phyloP scores from a whole-genome alignment of 495 filamentous ascomycete species.

The Xylaria acuta region DNA sequence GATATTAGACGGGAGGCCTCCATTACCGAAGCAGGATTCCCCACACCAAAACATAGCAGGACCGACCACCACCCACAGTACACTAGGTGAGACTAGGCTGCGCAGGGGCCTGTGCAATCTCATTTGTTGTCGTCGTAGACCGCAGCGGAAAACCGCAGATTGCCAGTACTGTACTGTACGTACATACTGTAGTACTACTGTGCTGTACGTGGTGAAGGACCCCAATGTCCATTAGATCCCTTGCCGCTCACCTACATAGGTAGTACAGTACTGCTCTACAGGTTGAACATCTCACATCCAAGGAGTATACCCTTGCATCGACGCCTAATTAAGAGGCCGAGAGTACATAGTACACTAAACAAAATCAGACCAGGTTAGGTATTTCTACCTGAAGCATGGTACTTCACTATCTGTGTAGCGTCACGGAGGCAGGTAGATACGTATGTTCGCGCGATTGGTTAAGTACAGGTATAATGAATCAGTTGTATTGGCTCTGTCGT shows the following conservation, averaged over 20 bases:
- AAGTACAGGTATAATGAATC: neutral
- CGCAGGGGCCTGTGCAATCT: neutral
- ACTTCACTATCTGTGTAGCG: neutral
- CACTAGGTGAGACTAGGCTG: constrained; percentile 1
- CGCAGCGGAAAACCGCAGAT: neutral
- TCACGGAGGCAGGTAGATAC: neutral
- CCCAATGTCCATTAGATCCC: neutral
- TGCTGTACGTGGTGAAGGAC: too few species aligned
- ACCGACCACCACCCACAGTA: too few species aligned
- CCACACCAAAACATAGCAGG: neutral
- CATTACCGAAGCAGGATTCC: neutral
- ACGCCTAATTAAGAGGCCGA: neutral
- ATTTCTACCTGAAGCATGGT: neutral
- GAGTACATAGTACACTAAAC: too few species aligned
- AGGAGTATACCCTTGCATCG: neutral
- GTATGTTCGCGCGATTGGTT: neutral
- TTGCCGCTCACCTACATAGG: neutral
- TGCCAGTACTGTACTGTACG: too few species aligned
- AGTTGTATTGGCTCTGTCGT: constrained; percentile 2
- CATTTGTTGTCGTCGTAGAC: neutral
- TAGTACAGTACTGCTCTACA: neutral
- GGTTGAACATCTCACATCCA: neutral
- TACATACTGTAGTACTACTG: too few species aligned
- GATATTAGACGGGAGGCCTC: neutral
- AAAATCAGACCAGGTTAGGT: too few species aligned